Conservation (phyloP, 129 eudicot genomes). For the Glebionis coronaria region DNA sequence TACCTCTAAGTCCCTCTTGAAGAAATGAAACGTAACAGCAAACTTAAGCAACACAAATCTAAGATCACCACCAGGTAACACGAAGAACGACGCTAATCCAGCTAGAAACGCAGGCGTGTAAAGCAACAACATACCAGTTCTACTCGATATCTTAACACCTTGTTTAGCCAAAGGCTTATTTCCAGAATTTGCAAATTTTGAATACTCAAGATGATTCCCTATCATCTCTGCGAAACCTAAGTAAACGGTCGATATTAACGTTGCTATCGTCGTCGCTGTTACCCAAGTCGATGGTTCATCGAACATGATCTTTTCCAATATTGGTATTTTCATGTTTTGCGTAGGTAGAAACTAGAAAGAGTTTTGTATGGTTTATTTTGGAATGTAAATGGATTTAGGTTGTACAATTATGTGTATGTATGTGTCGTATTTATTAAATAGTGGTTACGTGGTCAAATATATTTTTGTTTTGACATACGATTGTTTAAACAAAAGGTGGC, state of each 20-base stretch:
- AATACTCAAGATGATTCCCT: slow-evolving; percentile 36
- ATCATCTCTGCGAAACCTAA: slow-evolving; percentile 18
- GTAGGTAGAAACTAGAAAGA: too few species aligned
- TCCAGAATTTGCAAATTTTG: slow-evolving; percentile 19
- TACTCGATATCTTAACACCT: slow-evolving; percentile 30
- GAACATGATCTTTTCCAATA: slow-evolving; percentile 22
- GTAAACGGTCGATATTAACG: slow-evolving; percentile 15
- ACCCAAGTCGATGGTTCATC: slow-evolving; percentile 32
- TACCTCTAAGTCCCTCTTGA: slow-evolving; percentile 67
- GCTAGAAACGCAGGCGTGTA: slow-evolving; percentile 46
- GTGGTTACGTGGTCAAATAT: too few species aligned
- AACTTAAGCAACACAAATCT: slow-evolving; percentile 42
- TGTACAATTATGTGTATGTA: too few species aligned
- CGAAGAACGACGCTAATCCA: slow-evolving; percentile 20
- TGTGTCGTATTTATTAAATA: too few species aligned
- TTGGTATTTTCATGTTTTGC: slow-evolving; percentile 19
- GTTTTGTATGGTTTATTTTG: too few species aligned
- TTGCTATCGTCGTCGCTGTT: slow-evolving; percentile 17
- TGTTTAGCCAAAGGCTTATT: not conserved
- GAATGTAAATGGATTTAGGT: too few species aligned
- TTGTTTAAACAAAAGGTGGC: too few species aligned
- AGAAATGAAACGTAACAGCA: slow-evolving; percentile 58
- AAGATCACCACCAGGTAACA: slow-evolving; percentile 31
- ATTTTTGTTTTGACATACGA: too few species aligned
- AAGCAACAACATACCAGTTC: slow-evolving; percentile 30